A percentile compares a stretch with the other conserved stretches of the same genome.
phyloP scores from a whole-genome alignment of 106 monocot genomes.

The Posidonia australis region DNA sequence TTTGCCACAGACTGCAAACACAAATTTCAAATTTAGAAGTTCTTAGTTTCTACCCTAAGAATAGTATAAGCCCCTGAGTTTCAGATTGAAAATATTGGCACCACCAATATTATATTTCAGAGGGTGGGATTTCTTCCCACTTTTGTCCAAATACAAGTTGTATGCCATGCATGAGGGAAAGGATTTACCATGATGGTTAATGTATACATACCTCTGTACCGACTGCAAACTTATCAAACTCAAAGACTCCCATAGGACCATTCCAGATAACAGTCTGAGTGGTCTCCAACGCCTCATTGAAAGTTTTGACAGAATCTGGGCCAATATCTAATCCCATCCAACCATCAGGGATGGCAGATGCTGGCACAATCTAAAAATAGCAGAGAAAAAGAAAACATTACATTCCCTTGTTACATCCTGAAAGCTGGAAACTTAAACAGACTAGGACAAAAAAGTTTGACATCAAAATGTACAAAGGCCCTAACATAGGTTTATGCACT shows the following conservation, averaged over 20 bases:
- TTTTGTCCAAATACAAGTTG: neutral
- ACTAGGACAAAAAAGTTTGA: too few species aligned
- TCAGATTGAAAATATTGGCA: too few species aligned
- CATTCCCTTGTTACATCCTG: neutral
- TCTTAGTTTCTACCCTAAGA: neutral
- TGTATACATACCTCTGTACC: conserved; percentile 20
- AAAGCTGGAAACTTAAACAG: neutral
- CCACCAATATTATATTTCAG: too few species aligned
- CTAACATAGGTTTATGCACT: too few species aligned
- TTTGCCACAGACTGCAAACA: conserved; percentile 15
- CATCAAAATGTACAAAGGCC: neutral
- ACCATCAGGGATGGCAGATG: conserved; percentile 24
- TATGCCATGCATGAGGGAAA: neutral
- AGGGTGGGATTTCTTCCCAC: too few species aligned
- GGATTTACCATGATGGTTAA: neutral
- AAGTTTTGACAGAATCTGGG: conserved; percentile 24
- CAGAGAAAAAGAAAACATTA: neutral
- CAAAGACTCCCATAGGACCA: conserved; percentile 31
- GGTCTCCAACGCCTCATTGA: conserved; percentile 19
- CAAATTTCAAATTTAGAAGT: neutral
- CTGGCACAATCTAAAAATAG: conserved; percentile 13
- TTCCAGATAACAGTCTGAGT: conserved; percentile 29
- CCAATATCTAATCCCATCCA: conserved; percentile 32
- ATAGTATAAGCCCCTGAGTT: too few species aligned
- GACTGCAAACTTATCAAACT: conserved; percentile 26